phyloP scores from a whole-genome alignment of 257 asterid genomes.

The Petunia secreta region DNA sequence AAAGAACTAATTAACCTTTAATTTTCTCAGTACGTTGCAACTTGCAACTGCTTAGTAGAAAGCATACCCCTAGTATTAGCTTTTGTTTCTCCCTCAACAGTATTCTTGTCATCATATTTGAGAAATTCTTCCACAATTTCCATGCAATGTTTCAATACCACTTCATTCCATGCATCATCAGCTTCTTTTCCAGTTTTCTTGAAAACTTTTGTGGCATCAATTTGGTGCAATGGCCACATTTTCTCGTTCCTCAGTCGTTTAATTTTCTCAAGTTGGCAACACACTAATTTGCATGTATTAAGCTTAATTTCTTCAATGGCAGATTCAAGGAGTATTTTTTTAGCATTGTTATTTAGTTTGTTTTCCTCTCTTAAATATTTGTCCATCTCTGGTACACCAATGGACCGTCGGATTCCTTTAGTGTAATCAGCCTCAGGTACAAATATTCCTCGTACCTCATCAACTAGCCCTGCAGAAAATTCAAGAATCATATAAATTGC shows the following conservation, averaged over 20 bases:
- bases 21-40: too few relatives aligned
- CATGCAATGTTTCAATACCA: constrained; percentile 23
- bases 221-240: constrained; percentile 28
- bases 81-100: too few relatives aligned
- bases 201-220: constrained; percentile 34
- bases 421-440: constrained; percentile 12
- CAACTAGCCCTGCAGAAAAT: constrained; percentile 25
- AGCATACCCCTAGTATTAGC: too few relatives aligned
- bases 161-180: constrained; percentile 26
- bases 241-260: constrained; percentile 10
- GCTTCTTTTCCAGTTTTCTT: background rate
- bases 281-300: constrained; percentile 26
- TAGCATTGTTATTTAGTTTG: constrained; percentile 8
- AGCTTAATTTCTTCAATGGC: constrained; percentile 35
- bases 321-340: background rate
- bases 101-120: background rate
- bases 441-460: constrained; percentile 33
- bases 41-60: too few relatives aligned
- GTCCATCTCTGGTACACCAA: constrained; percentile 31
- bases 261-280: constrained; percentile 34
- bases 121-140: constrained; percentile 12
- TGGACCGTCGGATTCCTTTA: constrained; percentile 13
- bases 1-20: too few relatives aligned
- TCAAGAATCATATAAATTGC: background rate
- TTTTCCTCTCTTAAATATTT: constrained; percentile 19